phyloP scores from a whole-genome alignment of 495 filamentous ascomycete genomes.

The Cercophora scortea region DNA sequence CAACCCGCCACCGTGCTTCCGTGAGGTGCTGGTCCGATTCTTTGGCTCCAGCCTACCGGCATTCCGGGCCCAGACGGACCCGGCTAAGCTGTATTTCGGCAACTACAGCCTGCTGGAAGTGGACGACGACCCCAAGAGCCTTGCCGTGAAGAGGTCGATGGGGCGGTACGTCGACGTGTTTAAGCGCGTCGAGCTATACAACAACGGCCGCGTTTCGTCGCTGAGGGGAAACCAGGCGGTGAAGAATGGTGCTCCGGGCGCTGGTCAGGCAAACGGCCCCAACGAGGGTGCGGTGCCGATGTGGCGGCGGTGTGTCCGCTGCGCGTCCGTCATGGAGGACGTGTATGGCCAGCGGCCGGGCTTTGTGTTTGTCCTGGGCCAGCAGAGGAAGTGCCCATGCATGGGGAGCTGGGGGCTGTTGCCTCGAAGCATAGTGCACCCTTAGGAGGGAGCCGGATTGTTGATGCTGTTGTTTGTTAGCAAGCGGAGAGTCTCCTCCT shows the following conservation, averaged over 20 bases:
- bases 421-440: not conserved
- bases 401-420: slow-evolving; percentile 41
- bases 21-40: slow-evolving; percentile 38
- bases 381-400: slow-evolving; percentile 47
- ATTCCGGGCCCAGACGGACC: slow-evolving; percentile 33
- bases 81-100: slow-evolving; percentile 41
- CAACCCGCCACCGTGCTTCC: slow-evolving; percentile 38
- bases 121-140: slow-evolving; percentile 25
- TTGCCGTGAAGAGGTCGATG: slow-evolving; percentile 16
- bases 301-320: slow-evolving; percentile 54
- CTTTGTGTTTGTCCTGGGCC: slow-evolving; percentile 42
- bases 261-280: slow-evolving; percentile 4
- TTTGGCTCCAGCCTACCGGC: slow-evolving; percentile 33
- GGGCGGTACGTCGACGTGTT: slow-evolving; percentile 35
- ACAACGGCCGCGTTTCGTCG: not conserved
- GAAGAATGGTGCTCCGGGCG: not conserved
- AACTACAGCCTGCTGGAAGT: slow-evolving; percentile 43
- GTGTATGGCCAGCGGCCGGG: slow-evolving; percentile 29
- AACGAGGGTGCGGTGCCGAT: slow-evolving; percentile 10
- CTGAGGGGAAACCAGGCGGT: not conserved
- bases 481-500: not conserved
- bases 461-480: not conserved
- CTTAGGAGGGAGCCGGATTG: not conserved
- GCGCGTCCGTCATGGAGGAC: slow-evolving; percentile 59
- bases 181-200: slow-evolving; percentile 21